A percentile compares a stretch with the other conserved stretches of the same genome.
Conservation (phyloP, 2,329 filamentous ascomycete genomes). For the Fusarium sulawesiense region DNA sequence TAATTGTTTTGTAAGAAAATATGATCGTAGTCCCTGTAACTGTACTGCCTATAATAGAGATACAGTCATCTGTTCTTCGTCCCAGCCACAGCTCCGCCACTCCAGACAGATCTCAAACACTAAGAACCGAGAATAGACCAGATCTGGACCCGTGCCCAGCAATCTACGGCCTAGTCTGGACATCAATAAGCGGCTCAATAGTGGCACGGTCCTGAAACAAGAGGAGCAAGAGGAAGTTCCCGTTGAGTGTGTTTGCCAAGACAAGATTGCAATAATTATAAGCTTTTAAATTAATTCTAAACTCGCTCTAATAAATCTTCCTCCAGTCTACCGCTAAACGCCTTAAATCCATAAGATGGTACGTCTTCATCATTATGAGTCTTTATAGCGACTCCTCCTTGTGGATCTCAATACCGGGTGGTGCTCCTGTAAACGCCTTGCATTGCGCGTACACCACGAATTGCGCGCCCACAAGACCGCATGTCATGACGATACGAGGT, state of each 20-base stretch:
- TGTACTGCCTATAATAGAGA: neutral
- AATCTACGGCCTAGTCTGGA: conserved; percentile 9
- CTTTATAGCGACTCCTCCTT: conserved; percentile 54
- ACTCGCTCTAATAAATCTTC: conserved; percentile 18
- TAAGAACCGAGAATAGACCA: conserved; percentile 9
- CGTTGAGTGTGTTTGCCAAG: conserved; percentile 2
- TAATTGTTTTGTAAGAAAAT: neutral
- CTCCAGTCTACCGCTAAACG: conserved; percentile 19
- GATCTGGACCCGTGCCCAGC: conserved; percentile 11
- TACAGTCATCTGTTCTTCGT: neutral
- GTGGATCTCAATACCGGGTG: conserved; percentile 64
- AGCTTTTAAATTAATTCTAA: conserved; percentile 13
- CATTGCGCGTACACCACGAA: conserved; percentile 68
- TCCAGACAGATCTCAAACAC: conserved; percentile 20
- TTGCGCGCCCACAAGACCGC: conserved; percentile 63
- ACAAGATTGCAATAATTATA: neutral
- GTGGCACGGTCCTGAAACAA: conserved; percentile 20
- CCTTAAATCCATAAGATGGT: neutral
- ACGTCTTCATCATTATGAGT: neutral
- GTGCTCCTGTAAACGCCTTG: conserved; percentile 64
- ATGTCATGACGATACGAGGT: conserved; percentile 65
- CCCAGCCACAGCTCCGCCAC: conserved; percentile 24
- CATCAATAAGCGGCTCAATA: conserved; percentile 37
- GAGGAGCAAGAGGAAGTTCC: neutral
- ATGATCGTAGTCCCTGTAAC: no score